Evolutionary conservation across 768 basidiomycete genomes (phyloP).

Genomic region (Tulasnella sp.): DNA sequence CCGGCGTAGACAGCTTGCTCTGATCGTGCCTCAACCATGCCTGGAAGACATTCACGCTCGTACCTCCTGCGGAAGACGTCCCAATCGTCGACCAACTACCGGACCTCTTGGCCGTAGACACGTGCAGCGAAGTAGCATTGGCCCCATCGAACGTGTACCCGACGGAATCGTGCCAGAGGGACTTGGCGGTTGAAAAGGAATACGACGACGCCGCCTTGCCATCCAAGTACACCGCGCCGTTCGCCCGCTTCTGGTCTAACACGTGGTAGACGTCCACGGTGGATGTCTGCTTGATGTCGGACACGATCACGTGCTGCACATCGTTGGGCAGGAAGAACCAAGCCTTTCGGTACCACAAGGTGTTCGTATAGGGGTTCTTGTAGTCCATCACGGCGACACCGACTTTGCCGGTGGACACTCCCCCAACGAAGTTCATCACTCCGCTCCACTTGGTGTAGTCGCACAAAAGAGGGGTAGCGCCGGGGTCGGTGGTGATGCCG

Average conservation of each 20-base stretch:
- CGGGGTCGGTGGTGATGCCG: slow-evolving; percentile 56
- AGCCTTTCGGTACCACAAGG: too few relatives aligned
- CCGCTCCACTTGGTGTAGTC: slow-evolving; percentile 33
- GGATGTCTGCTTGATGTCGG: too few relatives aligned
- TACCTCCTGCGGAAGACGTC: slow-evolving; percentile 45
- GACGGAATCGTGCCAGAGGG: too few relatives aligned
- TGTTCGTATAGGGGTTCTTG: slow-evolving; percentile 46
- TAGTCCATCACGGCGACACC: slow-evolving; percentile 55
- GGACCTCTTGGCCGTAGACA: slow-evolving; percentile 36
- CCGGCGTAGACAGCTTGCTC: slow-evolving; percentile 23
- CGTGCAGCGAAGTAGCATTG: slow-evolving; percentile 27
- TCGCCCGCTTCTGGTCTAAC: too few relatives aligned
- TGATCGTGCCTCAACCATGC: slow-evolving; percentile 41
- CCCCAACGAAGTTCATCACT: too few relatives aligned
- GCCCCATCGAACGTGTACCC: too few relatives aligned
- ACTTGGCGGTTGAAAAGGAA: not conserved
- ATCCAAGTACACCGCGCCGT: slow-evolving; percentile 36
- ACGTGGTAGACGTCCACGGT: too few relatives aligned
- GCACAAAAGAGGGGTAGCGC: slow-evolving; percentile 42
- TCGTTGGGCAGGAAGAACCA: too few relatives aligned
- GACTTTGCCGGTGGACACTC: slow-evolving; percentile 39
- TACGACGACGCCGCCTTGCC: slow-evolving; percentile 19
- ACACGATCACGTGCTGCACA: too few relatives aligned
- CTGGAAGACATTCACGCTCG: slow-evolving; percentile 48
- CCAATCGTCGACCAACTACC: slow-evolving; percentile 55